These are phyloP conservation scores for Pseudogymnoascus sp. DNA, from an alignment of 2,329 filamentous ascomycete genomes.

Conservation along the genomic window DNA sequence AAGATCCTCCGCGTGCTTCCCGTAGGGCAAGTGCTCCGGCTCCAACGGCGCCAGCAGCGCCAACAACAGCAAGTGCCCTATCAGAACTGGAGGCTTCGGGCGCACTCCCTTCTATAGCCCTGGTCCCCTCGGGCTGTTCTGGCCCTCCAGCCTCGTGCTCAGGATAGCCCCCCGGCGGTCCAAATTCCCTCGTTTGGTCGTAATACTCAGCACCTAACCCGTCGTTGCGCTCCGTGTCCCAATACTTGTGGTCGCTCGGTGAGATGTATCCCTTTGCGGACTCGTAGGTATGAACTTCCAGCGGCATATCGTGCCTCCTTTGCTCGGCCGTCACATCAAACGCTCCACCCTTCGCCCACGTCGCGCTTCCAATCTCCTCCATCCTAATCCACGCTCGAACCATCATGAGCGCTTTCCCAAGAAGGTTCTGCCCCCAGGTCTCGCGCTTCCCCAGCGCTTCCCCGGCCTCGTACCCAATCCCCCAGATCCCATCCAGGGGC, in stretches of 20 bases:
- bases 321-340: not conserved
- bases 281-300: not conserved
- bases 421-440: slow-evolving; percentile 55
- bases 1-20: not conserved
- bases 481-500: slow-evolving; percentile 57
- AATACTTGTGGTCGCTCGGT: not conserved
- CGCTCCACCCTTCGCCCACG: slow-evolving; percentile 3
- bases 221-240: not conserved
- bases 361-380: slow-evolving; percentile 24
- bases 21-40: not conserved
- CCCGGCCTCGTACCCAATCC: slow-evolving; percentile 49
- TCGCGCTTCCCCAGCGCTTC: slow-evolving; percentile 40
- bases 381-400: slow-evolving; percentile 45
- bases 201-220: not conserved
- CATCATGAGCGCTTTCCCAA: slow-evolving; percentile 55
- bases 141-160: not conserved
- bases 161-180: not conserved
- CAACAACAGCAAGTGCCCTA: not conserved
- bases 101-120: not conserved
- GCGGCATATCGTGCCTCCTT: slow-evolving; percentile 8
- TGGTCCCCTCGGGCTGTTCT: not conserved
- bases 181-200: not conserved
- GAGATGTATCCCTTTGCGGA: not conserved
- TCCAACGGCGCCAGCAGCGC: not conserved
- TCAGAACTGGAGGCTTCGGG: not conserved